Conservation (phyloP, 2,329 filamentous ascomycete species). For the Neurospora sp. region DNA sequence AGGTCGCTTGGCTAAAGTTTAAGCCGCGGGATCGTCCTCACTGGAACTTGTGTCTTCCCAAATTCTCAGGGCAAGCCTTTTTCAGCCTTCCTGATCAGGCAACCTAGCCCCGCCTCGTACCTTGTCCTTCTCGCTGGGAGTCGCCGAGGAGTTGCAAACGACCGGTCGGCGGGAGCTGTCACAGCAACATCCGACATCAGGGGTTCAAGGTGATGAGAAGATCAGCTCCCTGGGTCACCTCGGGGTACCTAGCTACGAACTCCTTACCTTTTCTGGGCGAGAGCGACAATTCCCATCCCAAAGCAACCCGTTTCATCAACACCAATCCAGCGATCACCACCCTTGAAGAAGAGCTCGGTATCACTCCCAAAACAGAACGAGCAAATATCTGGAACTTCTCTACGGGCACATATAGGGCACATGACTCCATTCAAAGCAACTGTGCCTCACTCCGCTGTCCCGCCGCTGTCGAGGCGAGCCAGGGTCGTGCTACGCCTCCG, state of each 20-base stretch:
- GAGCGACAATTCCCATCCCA: not conserved
- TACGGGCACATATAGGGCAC: not conserved
- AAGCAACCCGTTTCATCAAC: not conserved
- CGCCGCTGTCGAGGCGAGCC: not conserved
- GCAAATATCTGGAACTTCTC: not conserved
- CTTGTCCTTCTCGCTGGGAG: not conserved
- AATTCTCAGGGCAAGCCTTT: not conserved
- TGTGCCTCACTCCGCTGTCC: not conserved
- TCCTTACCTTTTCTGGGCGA: not conserved
- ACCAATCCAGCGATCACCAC: not conserved
- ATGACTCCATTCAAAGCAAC: not conserved
- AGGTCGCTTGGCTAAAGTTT: not conserved
- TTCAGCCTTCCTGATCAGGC: not conserved
- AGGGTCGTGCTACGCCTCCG: not conserved
- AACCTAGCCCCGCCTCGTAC: not conserved
- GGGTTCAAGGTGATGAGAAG: not conserved
- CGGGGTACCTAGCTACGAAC: not conserved
- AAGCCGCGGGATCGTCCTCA: not conserved
- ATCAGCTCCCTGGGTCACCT: not conserved
- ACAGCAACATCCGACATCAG: not conserved
- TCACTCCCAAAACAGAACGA: not conserved
- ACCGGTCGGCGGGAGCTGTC: not conserved
- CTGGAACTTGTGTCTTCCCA: not conserved
- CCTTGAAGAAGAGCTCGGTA: not conserved
- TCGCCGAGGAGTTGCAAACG: not conserved